These are phyloP conservation scores for Vaccinium vitisidaea DNA, from an alignment of 148 eudicot species.

Conservation along the genomic window DNA sequence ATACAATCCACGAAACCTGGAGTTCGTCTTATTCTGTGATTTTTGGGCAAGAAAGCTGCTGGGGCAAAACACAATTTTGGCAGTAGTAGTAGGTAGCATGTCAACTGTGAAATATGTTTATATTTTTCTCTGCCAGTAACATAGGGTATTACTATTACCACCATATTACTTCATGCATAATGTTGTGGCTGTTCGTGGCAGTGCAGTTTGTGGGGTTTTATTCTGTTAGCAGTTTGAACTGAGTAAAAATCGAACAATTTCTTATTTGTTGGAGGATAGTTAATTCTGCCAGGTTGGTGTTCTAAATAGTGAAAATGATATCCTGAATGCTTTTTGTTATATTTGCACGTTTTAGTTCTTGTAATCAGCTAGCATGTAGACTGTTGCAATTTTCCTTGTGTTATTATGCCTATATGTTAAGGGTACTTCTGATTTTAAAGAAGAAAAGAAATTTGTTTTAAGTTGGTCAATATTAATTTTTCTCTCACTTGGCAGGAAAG, in stretches of 20 bases:
- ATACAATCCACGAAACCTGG: background rate
- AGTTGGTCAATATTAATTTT: background rate
- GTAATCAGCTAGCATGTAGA: background rate
- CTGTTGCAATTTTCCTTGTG: background rate
- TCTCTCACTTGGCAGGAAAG: constrained; percentile 57
- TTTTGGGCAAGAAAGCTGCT: too few species aligned
- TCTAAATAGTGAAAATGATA: background rate
- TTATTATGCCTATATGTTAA: background rate
- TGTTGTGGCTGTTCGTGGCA: background rate
- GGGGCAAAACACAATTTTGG: too few species aligned
- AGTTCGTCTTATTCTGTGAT: too few species aligned
- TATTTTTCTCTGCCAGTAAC: too few species aligned
- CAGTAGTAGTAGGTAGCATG: too few species aligned
- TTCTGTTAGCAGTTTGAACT: background rate
- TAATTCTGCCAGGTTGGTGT: background rate
- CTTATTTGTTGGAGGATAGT: background rate
- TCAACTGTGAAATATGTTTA: too few species aligned
- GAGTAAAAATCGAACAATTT: background rate
- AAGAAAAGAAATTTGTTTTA: background rate
- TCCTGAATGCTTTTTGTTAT: background rate
- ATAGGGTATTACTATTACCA: background rate
- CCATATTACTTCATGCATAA: background rate
- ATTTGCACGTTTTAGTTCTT: background rate
- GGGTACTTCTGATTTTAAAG: background rate
- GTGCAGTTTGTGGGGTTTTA: background rate